Base-by-base conservation (phyloP, 176 grass and related monocot genomes). In the Tillandsia leiboldiana region DNA sequence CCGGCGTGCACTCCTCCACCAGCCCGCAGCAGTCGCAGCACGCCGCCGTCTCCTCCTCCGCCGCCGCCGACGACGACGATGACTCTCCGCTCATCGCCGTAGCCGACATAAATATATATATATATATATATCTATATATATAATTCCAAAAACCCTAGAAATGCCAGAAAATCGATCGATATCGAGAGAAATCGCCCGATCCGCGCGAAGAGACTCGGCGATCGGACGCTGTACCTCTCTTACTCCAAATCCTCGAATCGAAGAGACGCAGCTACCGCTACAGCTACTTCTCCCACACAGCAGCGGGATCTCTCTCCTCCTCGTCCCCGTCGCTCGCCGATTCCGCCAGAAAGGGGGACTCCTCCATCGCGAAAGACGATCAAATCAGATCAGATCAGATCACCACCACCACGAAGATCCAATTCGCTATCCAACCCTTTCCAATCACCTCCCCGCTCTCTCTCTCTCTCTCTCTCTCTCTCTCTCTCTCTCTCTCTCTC, bases 1-100 rank as follows among this genome's bases (percentile, higher is more conserved):
- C 75, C 11, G 73, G 78, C 50, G 91, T 95, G 81, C 91, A 95
- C 81, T 95, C 91, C 75, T 95, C 91, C 62, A 82, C 86, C 87
- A 95, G 81, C 1, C 83, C 83, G 76, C 91, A 95, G 78, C 91
- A 95, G 66, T 95, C 91, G 78, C 91, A 93, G 33, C 81, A 81
- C 18, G 88, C 83, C 20, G 84, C 82, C 57, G 77, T 74, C 11
- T 75, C 75, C 66, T 63, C 79, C 62, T 75, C 66, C 5, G 2
- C 17, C 0, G 47, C 50, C 9, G 3, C 9, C n/a, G 49, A 79
- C 15, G 12, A 52, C 9, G 3, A 9, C n/a, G 49, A 79, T 12
- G 12, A 52, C 68, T 90, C 91, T 58, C 78, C 79, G 2, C n/a
- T 58, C 20, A 73, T 52, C 49, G 51, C 51, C 56, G 52, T 56